Evolutionary conservation across 495 filamentous ascomycete species (phyloP).

Genomic region (Podospora didyma): DNA sequence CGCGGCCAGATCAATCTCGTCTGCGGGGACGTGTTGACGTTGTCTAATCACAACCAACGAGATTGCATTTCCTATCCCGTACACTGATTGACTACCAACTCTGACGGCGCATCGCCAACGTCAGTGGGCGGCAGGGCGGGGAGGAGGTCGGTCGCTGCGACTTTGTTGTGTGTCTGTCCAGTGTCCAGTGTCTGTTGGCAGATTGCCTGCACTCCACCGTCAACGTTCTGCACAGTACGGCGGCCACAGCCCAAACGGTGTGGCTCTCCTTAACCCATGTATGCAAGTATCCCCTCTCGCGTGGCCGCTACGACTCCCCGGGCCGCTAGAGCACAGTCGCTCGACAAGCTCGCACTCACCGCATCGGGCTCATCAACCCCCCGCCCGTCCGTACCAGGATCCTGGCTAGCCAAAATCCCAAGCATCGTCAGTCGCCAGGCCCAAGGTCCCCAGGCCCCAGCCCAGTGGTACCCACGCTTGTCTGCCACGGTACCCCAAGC

Average conservation of each 20-base stretch:
- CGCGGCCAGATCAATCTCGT: too few species aligned
- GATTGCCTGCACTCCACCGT: neutral
- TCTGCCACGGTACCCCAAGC: conserved; percentile 2
- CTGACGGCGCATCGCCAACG: too few species aligned
- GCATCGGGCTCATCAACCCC: conserved; percentile 7
- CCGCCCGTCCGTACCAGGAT: conserved; percentile 7
- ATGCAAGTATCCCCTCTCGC: neutral
- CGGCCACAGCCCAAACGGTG: too few species aligned
- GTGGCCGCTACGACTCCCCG: conserved; percentile 1
- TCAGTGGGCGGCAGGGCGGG: too few species aligned
- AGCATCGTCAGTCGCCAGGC: conserved; percentile 22
- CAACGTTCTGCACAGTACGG: neutral
- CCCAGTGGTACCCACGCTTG: conserved; percentile 18
- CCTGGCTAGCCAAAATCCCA: conserved; percentile 16
- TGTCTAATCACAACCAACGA: too few species aligned
- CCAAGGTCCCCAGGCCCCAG: conserved; percentile 19
- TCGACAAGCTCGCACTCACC: conserved; percentile 16
- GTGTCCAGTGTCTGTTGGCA: neutral
- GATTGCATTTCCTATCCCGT: too few species aligned
- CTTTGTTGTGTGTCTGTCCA: neutral
- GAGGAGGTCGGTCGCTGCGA: too few species aligned
- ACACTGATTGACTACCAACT: too few species aligned
- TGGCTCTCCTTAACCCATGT: neutral
- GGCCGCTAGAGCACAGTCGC: conserved; percentile 10
- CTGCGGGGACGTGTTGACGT: too few species aligned